Base-by-base conservation (phyloP, 1,284 basidiomycete species). In the Serendipita sp. region DNA sequence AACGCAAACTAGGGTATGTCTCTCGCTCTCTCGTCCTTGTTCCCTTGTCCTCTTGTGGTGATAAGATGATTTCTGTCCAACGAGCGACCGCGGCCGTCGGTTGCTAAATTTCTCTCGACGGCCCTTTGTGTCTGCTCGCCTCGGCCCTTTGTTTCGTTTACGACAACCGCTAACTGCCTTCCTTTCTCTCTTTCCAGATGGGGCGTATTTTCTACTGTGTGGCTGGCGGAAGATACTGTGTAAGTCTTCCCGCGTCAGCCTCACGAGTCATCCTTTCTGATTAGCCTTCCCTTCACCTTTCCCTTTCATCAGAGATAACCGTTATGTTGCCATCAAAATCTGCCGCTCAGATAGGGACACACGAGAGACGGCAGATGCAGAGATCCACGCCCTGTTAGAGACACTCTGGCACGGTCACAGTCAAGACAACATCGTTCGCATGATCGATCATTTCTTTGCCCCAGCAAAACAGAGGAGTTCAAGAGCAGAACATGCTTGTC, bases 311-410 rank as follows among this genome's bases (percentile, higher is more conserved):
- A 58, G 53, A 4, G 22, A 34, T 6, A 58, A 58, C 53, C 15
- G 15, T n/a, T 32, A 58, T 35, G 53, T 58, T 1, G 53, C 53
- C 15, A 22, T 58, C 53, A 58, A 58, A n/a, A 58, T 58, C 32
- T 58, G 53, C 53, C 53, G 53, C 53, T 58, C 53, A 17, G 53
- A 58, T 32, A 58, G 32, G n/a, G 53, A 58, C 15, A 58, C 53
- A n/a, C n/a, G 26, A 1, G 53, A 58, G 53, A 35, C 53, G 12
- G 53, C 53, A n/a, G 26, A 30, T 8, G 53, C 53, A 17, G 53
- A 58, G 32, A 29, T 58, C 6, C n/a, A 58, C 8, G 30, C 32
- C 4, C 53, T 58, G 15, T 26, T 26, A 58, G 53, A 58, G n/a
- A 32, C 30, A 4, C 17, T 58, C 8, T 58, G 53, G 53, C 53